Base-by-base conservation (phyloP, 108 stramenopile genomes). In the Craspedostauros australis region DNA sequence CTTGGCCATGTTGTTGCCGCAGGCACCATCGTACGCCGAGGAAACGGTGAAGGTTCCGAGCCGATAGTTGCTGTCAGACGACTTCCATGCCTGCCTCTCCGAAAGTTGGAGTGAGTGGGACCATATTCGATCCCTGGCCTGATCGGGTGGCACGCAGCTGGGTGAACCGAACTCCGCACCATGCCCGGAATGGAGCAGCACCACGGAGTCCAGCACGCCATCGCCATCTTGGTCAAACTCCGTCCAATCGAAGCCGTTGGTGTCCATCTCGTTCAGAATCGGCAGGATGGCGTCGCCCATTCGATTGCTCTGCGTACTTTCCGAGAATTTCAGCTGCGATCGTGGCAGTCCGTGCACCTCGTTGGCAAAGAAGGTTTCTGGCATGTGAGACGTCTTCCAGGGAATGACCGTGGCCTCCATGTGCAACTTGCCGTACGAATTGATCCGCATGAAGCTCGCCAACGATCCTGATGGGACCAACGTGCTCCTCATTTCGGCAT, bases 401-500 rank as follows among this genome's bases (percentile, higher is more conserved):
- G 66, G 66, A 12, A 42, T 33, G 0, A 84, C 68, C 8, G 60
- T 65, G 2, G 67, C 57, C 0, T 64, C 39, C 0, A 78, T 9
- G n/a, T 46, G 27, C 8, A 75, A 59, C 11, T 56, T 18, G 2
- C 60, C 66, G 29, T 76, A 57, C 1, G 75, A 73, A 36, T 64
- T 64, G 22, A 30, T 40, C 3, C 20, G 30, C 14, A 53, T 67
- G 2, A 39, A 65, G 8, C 53, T 49, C 6, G 58, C 51, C 1
- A 79, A 50, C 23, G 59, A 62, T 34, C 76, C 80, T 0, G 73
- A 70, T 22, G 79, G 79, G 11, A 43, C 44, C n/a, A n/a, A n/a
- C 0, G n/a, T n/a, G n/a, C n/a, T n/a, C n/a, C n/a, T n/a, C n/a
- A n/a, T n/a, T n/a, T n/a, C n/a, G n/a, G n/a, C n/a, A n/a, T n/a